phyloP scores from a whole-genome alignment of 192 early-diverging fungal genomes.

The Phlyctochytrium bullatum region DNA sequence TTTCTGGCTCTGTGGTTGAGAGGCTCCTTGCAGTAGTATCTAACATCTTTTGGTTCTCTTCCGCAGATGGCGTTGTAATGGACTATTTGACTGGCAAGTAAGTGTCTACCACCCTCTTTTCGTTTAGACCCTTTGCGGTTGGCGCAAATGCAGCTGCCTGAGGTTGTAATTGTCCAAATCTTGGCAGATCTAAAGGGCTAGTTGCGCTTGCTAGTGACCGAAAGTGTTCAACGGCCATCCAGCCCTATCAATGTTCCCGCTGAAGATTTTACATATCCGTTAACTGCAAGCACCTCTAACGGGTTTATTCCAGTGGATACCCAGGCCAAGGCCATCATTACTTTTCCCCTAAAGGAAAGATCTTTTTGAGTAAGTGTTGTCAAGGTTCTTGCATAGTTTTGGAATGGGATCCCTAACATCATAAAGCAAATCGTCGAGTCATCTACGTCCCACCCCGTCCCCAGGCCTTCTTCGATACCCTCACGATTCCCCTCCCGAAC shows the following conservation, averaged over 20 bases:
- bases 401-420: no score
- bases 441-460: constrained; percentile 7
- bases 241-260: no score
- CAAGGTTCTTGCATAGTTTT: no score
- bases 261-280: no score
- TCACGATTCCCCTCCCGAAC: constrained; percentile 6
- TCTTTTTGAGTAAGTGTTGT: not conserved
- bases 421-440: constrained; percentile 5
- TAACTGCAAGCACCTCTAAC: no score
- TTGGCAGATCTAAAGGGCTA: no score
- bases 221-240: no score
- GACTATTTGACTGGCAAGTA: not conserved
- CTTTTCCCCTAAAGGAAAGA: not conserved
- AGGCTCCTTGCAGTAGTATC: not conserved
- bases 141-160: no score
- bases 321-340: constrained; percentile 11
- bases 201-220: no score
- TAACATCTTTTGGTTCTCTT: not conserved
- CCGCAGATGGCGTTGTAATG: not conserved
- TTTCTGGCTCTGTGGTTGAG: not conserved
- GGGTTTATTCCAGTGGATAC: not conserved
- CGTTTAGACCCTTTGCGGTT: no score
- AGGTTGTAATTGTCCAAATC: no score
- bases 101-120: no score
- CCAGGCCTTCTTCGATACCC: not conserved